Conservation (phyloP, 192 early-diverging fungal genomes). For the Cladochytrium replicatum region DNA sequence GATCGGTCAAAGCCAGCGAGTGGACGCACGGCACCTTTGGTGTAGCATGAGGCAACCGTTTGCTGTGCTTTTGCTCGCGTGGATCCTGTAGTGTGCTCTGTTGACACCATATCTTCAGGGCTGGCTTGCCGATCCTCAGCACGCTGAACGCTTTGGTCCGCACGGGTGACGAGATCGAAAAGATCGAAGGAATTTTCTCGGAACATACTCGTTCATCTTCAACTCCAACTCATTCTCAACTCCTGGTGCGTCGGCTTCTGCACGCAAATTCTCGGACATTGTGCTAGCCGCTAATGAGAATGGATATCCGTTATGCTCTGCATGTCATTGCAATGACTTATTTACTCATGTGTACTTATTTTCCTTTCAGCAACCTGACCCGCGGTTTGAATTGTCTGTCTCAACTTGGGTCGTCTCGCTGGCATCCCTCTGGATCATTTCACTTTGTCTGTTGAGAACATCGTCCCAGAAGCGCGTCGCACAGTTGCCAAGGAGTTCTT, state of each 20-base stretch:
- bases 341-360: no score
- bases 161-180: conserved; percentile 86
- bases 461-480: conserved; percentile 83
- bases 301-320: conserved; percentile 69
- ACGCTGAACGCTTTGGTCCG: conserved; percentile 82
- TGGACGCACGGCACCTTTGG: conserved; percentile 45
- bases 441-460: conserved; percentile 85
- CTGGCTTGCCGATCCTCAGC: conserved; percentile 87
- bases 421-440: conserved; percentile 68
- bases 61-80: conserved; percentile 43
- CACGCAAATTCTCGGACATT: conserved; percentile 73
- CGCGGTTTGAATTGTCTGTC: no score
- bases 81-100: background rate
- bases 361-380: no score
- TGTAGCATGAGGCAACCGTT: conserved; percentile 92
- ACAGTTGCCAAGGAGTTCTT: conserved; percentile 79
- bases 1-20: conserved; percentile 9
- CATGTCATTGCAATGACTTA: no score
- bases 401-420: conserved; percentile 78
- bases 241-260: conserved; percentile 20
- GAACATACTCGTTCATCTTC: conserved; percentile 93
- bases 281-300: conserved; percentile 82
- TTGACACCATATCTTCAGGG: conserved; percentile 33
- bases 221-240: conserved; percentile 95
- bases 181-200: conserved; percentile 97